Base-by-base conservation (phyloP, 192 early-diverging fungal species). In the Backusella westeae region DNA sequence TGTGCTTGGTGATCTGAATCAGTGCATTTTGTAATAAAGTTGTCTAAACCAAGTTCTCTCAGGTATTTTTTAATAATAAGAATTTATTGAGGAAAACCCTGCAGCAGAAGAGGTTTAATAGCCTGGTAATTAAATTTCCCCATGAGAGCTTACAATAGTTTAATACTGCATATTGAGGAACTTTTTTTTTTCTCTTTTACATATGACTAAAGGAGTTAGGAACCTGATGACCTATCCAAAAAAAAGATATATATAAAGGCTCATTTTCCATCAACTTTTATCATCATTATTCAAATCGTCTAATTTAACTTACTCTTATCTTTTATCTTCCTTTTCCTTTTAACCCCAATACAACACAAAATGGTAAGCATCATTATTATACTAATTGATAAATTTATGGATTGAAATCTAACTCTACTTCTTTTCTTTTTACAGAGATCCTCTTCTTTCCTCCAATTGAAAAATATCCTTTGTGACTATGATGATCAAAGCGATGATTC, bases 21-120 rank as follows among this genome's bases (percentile, higher is more conserved):
- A 56, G 53, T 56, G 53, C 53, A 23, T 56, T 56, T 56, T 56
- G 8, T 56, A 56, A 56, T 21, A 56, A 56, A 56, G 53, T 56
- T 56, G 53, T 56, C 53, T 56, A 21, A 21, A 56, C 53, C 53
- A 23, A 56, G 53, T 56, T 44, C 53, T 56, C 53, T 56, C 53
- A 56, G 53, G 53, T 56, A 56, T 56, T 56, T 56, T 56, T 56
- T 56, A 56, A 56, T 56, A 56, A 56, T 21, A 56, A 56, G 53
- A 56, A 56, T 56, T 56, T 56, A 56, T 56, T 23, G n/a, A 56
- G n/a, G 53, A 56, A 56, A 56, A 56, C 53, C 53, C 53, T 56
- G 53, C 53, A 56, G 19, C 53, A 21, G 53, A 56, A 56, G 53
- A 56, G 23, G 53, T 56, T 56, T 56, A 56, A 56, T 56, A 56